phyloP scores from a whole-genome alignment of 2,329 filamentous ascomycete genomes.

The Thyridium curvatum region DNA sequence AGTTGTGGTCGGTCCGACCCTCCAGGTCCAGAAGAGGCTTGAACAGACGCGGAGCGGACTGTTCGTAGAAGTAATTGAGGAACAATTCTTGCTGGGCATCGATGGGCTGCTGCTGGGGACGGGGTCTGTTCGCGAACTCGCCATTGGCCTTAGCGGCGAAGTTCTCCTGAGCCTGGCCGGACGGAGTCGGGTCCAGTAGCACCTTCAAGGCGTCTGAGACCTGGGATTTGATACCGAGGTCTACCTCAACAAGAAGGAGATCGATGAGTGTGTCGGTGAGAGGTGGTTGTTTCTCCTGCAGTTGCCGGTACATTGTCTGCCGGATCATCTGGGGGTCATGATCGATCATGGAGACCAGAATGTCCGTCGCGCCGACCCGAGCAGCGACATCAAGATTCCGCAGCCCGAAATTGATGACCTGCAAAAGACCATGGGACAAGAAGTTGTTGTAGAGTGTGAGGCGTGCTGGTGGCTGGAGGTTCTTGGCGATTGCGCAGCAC shows the following conservation, averaged over 20 bases:
- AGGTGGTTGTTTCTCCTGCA: slow-evolving; percentile 78
- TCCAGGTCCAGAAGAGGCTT: slow-evolving; percentile 79
- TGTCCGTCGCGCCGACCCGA: slow-evolving; percentile 87
- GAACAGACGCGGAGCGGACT: slow-evolving; percentile 79
- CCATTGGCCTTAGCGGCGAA: slow-evolving; percentile 52
- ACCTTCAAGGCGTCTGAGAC: slow-evolving; percentile 94
- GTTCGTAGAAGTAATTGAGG: slow-evolving; percentile 82
- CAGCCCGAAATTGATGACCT: slow-evolving; percentile 87
- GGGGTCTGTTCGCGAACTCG: slow-evolving; percentile 61
- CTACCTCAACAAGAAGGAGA: slow-evolving; percentile 81
- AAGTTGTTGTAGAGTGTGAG: slow-evolving; percentile 86
- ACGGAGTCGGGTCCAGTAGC: slow-evolving; percentile 66
- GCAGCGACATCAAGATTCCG: slow-evolving; percentile 79
- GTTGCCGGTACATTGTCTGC: slow-evolving; percentile 84
- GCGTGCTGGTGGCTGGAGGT: slow-evolving; percentile 76
- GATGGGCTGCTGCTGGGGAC: slow-evolving; percentile 37
- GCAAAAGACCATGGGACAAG: slow-evolving; percentile 76
- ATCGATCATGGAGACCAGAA: slow-evolving; percentile 89
- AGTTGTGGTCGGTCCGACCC: slow-evolving; percentile 58
- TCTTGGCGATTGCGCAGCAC: slow-evolving; percentile 91
- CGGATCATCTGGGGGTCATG: slow-evolving; percentile 94
- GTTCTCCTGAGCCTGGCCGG: slow-evolving; percentile 46
- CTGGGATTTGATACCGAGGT: slow-evolving; percentile 91
- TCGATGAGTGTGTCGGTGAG: slow-evolving; percentile 92
- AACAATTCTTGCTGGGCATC: slow-evolving; percentile 80